Evolutionary conservation across 805 yeast species (phyloP).

Genomic region (Candida arabinofermentans): DNA sequence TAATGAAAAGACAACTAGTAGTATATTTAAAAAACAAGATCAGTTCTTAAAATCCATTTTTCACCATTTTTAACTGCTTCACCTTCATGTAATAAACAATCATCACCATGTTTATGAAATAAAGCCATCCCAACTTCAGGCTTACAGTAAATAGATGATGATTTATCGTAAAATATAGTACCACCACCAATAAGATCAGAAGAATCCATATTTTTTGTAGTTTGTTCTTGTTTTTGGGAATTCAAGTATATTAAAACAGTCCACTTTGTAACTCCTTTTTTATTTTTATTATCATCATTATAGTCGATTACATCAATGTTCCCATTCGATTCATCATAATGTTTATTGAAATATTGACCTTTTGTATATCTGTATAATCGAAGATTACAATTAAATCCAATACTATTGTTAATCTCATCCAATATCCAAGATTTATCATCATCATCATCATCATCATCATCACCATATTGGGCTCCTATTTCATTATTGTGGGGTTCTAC

Average conservation of each 20-base stretch:
- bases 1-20: background rate
- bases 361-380: conserved; percentile 50
- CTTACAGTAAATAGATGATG: conserved; percentile 34
- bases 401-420: conserved; percentile 34
- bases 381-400: conserved; percentile 52
- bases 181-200: conserved; percentile 53
- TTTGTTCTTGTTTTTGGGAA: too few species aligned
- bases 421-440: conserved; percentile 15
- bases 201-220: background rate
- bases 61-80: conserved; percentile 46
- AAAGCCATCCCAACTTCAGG: conserved; percentile 55
- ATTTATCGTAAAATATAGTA: conserved; percentile 50
- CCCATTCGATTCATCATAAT: conserved; percentile 54
- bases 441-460: conserved; percentile 21
- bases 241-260: conserved; percentile 57
- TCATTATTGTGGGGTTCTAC: too few species aligned
- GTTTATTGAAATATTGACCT: conserved; percentile 59
- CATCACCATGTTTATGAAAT: conserved; percentile 63
- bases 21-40: conserved; percentile 36
- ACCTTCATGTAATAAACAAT: conserved; percentile 59
- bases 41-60: conserved; percentile 63
- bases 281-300: background rate
- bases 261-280: conserved; percentile 48
- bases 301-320: conserved; percentile 17
- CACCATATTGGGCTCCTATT: too few species aligned